Conservation (phyloP, 2,329 filamentous ascomycete genomes). For the Sporothrix pallida region DNA sequence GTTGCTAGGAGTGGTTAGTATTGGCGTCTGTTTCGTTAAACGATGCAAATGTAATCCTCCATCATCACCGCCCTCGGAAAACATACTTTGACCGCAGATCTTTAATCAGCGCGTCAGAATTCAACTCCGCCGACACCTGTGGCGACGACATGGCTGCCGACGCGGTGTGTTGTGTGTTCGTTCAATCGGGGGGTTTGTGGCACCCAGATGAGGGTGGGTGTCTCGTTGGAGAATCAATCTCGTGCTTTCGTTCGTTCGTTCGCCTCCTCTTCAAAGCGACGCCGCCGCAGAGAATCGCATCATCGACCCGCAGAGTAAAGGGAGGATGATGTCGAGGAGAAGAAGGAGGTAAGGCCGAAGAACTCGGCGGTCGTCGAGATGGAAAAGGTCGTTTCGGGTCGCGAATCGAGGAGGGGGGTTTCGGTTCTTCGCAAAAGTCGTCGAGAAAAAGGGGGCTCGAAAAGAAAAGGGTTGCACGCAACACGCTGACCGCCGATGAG, state of each 20-base stretch:
- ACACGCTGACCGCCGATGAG: background rate
- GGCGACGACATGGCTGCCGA: slow-evolving; percentile 37
- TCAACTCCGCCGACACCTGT: slow-evolving; percentile 56
- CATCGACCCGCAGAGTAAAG: slow-evolving; percentile 32
- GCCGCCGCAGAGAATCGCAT: slow-evolving; percentile 35
- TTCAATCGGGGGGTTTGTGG: background rate
- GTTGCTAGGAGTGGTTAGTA: slow-evolving; percentile 19
- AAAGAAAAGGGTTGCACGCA: background rate
- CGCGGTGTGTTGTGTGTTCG: slow-evolving; percentile 3
- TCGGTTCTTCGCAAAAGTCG: background rate
- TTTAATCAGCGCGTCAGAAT: slow-evolving; percentile 60
- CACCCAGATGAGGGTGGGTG: too few relatives aligned
- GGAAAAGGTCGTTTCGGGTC: background rate
- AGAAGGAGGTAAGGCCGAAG: background rate
- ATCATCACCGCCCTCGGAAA: background rate
- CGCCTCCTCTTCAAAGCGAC: slow-evolving; percentile 38
- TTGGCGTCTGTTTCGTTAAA: background rate
- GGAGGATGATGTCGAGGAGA: background rate
- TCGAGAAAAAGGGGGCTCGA: background rate
- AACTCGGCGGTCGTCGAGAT: background rate
- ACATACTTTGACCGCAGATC: slow-evolving; percentile 62
- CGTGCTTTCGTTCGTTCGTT: slow-evolving; percentile 27
- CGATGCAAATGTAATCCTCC: background rate
- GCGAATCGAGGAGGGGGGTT: background rate
- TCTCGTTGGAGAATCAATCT: too few relatives aligned